Evolutionary conservation across 2,329 filamentous ascomycete species (phyloP).

Genomic region (Fusarium bactridioides): DNA sequence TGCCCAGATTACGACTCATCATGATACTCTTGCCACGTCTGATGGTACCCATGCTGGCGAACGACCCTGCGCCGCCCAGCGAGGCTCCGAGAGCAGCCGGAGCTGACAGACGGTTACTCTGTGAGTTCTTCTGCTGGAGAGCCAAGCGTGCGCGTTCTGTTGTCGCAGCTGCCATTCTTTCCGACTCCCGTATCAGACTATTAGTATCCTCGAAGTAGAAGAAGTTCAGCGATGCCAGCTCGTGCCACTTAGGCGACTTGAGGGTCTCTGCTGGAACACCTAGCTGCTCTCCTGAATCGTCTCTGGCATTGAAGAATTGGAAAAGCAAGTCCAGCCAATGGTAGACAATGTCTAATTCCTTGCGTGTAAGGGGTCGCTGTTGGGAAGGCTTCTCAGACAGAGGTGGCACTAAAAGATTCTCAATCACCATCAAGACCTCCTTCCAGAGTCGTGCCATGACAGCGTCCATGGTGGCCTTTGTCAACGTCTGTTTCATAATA

Average conservation of each 20-base stretch:
- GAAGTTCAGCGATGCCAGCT: conserved; percentile 95
- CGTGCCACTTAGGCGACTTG: conserved; percentile 98
- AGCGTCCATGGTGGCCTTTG: conserved; percentile 94
- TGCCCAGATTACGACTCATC: conserved; percentile 92
- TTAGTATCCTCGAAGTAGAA: conserved; percentile 97
- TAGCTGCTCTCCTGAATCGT: conserved; percentile 82
- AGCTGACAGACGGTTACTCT: conserved; percentile 74
- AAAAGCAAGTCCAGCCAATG: conserved; percentile 92
- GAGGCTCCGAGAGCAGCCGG: conserved; percentile 58
- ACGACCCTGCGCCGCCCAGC: conserved; percentile 50
- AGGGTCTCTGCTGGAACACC: conserved; percentile 91
- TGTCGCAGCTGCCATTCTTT: conserved; percentile 91
- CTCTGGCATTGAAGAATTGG: conserved; percentile 92
- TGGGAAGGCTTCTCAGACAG: conserved; percentile 92
- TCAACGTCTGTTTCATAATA: conserved; percentile 97
- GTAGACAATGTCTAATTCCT: conserved; percentile 94
- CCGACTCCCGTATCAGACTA: conserved; percentile 91
- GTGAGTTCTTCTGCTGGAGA: conserved; percentile 55
- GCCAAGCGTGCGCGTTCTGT: conserved; percentile 78
- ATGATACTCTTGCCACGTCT: conserved; percentile 81
- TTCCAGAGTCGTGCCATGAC: conserved; percentile 99
- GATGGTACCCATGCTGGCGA: conserved; percentile 74
- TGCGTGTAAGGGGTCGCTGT: conserved; percentile 82
- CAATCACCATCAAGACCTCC: conserved; percentile 91
- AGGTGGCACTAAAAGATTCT: conserved; percentile 88